phyloP scores from a whole-genome alignment of 345 rosid genomes.

The Rhodamnia rubescens region DNA sequence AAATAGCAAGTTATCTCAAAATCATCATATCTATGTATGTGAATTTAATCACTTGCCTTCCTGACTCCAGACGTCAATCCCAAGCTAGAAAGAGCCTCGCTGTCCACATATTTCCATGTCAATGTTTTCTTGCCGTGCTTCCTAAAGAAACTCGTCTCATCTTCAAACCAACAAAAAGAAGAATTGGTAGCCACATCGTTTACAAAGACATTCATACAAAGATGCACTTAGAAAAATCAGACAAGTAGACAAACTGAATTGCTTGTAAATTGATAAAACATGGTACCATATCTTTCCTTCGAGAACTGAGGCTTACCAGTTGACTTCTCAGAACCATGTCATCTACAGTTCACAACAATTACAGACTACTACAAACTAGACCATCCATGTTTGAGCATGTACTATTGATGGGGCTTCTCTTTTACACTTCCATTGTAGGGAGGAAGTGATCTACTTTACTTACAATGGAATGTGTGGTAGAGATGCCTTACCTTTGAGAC shows the following conservation, averaged over 20 bases:
- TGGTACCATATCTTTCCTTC: background rate
- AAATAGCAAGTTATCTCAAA: background rate
- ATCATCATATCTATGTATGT: background rate
- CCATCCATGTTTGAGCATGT: background rate
- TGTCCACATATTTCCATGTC: constrained; percentile 39
- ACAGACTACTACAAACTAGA: background rate
- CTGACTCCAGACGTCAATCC: constrained; percentile 66
- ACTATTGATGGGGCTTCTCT: background rate
- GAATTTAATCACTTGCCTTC: constrained; percentile 31
- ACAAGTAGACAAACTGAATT: background rate
- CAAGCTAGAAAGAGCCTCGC: constrained; percentile 29
- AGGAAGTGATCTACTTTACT: background rate
- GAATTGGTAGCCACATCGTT: background rate
- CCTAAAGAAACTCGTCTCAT: constrained; percentile 13
- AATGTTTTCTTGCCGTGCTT: constrained; percentile 12
- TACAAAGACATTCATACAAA: background rate
- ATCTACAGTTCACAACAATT: background rate
- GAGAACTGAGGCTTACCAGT: background rate
- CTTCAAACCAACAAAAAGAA: constrained; percentile 11
- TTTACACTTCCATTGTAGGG: background rate
- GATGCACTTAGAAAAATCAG: background rate
- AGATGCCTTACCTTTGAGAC: constrained; percentile 37
- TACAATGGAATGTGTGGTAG: background rate
- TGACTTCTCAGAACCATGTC: background rate
- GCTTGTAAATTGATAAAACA: background rate